Percentiles rank a stretch among this genome's conserved stretches.
These are phyloP conservation scores for Samsoniella hepiali DNA, from an alignment of 2,329 filamentous ascomycete species.

Conservation along the genomic window DNA sequence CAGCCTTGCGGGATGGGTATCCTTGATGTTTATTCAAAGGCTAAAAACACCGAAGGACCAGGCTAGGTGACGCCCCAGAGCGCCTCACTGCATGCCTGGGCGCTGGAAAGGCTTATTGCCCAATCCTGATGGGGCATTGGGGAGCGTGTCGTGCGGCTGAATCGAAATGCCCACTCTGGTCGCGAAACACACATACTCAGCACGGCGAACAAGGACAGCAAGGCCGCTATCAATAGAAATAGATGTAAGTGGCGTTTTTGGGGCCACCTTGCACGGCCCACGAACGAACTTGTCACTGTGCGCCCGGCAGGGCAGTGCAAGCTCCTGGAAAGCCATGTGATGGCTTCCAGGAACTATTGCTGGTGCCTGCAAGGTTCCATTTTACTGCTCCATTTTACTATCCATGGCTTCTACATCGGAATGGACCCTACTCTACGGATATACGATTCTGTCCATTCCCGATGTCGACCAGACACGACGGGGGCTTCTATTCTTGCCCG, in stretches of 20 bases:
- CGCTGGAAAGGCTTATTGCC: not conserved
- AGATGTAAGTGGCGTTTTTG: constrained; percentile 1
- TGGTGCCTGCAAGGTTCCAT: not conserved
- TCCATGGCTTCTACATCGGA: not conserved
- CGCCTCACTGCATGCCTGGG: constrained; percentile 3
- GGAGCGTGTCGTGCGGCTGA: constrained; percentile 16
- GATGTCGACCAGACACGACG: constrained; percentile 14
- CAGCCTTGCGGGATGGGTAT: constrained; percentile 13
- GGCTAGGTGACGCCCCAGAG: constrained; percentile 5
- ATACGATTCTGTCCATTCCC: constrained; percentile 6
- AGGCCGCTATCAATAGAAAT: constrained; percentile 13
- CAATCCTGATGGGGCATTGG: constrained; percentile 10
- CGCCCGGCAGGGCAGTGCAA: constrained; percentile 4
- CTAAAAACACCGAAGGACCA: not conserved
- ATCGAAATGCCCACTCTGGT: not conserved
- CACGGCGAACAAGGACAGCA: not conserved
- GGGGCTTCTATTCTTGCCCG: constrained; percentile 19
- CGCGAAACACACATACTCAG: constrained; percentile 1
- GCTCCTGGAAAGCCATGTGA: not conserved
- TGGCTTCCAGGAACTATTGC: not conserved
- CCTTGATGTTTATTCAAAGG: constrained; percentile 1
- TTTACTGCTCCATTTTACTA: not conserved
- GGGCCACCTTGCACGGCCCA: not conserved
- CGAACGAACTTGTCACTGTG: not conserved
- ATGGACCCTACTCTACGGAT: not conserved